Conservation (phyloP, 768 basidiomycete genomes). For the Arthromyces matolae region DNA sequence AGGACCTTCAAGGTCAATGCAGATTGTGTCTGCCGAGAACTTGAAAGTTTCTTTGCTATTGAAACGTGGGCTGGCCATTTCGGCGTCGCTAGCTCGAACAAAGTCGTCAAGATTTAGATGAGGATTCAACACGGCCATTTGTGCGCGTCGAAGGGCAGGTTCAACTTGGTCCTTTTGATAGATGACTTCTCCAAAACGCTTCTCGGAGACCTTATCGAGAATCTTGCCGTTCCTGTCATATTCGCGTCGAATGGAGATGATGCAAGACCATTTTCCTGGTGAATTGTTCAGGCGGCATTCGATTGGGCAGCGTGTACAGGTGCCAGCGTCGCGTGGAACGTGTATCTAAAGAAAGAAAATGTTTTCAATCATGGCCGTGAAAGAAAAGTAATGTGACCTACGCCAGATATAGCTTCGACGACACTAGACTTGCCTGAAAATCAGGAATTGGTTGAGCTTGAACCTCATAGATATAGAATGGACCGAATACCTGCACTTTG, state of each 20-base stretch:
- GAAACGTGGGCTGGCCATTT: constrained; percentile 21
- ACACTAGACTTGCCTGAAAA: constrained; percentile 43
- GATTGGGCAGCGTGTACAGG: constrained; percentile 41
- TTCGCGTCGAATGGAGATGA: constrained; percentile 41
- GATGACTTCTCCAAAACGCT: constrained; percentile 23
- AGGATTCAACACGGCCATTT: constrained; percentile 21
- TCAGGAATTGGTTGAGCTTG: no score
- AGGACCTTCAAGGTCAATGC: constrained; percentile 36
- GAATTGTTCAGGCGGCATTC: constrained; percentile 31
- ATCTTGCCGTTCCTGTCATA: constrained; percentile 28
- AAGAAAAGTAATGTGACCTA: constrained; percentile 16
- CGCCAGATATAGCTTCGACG: constrained; percentile 48
- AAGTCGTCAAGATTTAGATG: constrained; percentile 6
- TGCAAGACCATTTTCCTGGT: constrained; percentile 28
- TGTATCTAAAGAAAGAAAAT: constrained; percentile 40
- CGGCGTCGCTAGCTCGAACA: constrained; percentile 15
- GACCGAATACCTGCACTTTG: constrained; percentile 43
- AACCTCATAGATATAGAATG: no score
- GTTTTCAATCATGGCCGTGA: neutral
- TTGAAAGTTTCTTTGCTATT: constrained; percentile 6
- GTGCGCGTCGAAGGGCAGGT: constrained; percentile 40
- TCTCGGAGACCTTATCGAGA: constrained; percentile 19
- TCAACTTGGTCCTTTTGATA: constrained; percentile 38
- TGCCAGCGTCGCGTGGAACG: constrained; percentile 46
- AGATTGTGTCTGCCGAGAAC: constrained; percentile 41